These are phyloP conservation scores for Solanum hybrid DNA, from an alignment of 305 asterid genomes.

Conservation along the genomic window DNA sequence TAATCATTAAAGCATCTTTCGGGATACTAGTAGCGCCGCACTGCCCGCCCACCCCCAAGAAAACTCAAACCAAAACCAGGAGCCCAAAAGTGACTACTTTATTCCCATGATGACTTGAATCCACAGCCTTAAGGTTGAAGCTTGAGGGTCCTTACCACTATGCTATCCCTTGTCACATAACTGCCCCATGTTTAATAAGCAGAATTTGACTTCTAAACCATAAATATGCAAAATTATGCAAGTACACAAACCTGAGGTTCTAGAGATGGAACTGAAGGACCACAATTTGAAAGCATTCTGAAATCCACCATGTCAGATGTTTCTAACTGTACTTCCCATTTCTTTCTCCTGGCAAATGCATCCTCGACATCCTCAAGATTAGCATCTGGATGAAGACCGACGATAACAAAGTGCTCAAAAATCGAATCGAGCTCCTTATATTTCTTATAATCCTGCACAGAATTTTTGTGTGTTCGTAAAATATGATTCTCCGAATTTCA, in stretches of 20 bases:
- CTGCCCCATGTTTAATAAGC: not conserved
- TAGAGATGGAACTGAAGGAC: constrained; percentile 50
- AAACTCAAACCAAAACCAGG: not conserved
- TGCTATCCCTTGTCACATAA: not conserved
- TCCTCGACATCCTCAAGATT: constrained; percentile 77
- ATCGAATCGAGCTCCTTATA: constrained; percentile 69
- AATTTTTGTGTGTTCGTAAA: not conserved
- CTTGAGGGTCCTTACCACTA: not conserved
- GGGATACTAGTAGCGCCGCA: not conserved
- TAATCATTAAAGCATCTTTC: not conserved
- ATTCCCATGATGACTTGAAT: not conserved
- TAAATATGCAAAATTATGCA: not conserved
- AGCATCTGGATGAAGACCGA: constrained; percentile 83
- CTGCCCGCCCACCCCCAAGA: not conserved
- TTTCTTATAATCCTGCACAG: constrained; percentile 58
- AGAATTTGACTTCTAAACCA: not conserved
- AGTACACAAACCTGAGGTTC: constrained; percentile 70
- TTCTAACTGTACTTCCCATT: constrained; percentile 50
- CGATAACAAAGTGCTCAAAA: constrained; percentile 78
- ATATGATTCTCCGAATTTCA: not conserved
- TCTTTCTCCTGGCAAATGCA: constrained; percentile 55
- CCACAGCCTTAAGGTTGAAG: not conserved
- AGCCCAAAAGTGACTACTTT: not conserved
- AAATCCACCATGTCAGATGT: constrained; percentile 30
- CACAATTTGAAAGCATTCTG: constrained; percentile 25